Evolutionary conservation across 2,329 filamentous ascomycete genomes (phyloP), one percentile per base, ranked within the genome.

Genomic region (Colletotrichum tropicale): DNA sequence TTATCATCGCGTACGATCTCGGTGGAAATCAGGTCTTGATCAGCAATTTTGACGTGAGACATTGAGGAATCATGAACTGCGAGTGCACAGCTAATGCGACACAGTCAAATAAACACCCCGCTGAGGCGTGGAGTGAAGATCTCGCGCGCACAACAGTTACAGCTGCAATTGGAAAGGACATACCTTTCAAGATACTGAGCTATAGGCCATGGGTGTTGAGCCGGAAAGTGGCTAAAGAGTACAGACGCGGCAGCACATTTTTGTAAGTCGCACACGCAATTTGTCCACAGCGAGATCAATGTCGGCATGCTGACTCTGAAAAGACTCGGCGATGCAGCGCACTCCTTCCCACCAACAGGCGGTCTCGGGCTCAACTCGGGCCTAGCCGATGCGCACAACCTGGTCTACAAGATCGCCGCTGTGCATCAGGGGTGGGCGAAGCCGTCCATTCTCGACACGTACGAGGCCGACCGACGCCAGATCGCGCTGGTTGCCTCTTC

Each of bases 1-100:
- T 87, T 77, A 85, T 87, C 30, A 87, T 88, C 38, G 85, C 82
- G 0, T 87, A 88, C 66, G 83, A 87, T 65, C 77, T 87, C 2
- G 81, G 80, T 1, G 83, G 81, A 0, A 87, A 87, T 32, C 83
- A 86, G 68, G 86, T 87, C 2, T 65, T 86, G 38, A 87, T 87
- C 34, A 85, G 84, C 78, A 87, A 87, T 62, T 86, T 87, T 68
- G 85, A 87, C 76, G 84, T 84, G 56, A 78, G 81, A 78, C 24
- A 32, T 8, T 4, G 6, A 12, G 15, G 9, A 13, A 6, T 9
- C 12, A 15, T 38, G 8, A 16, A 1, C 4, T 36, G 4, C 21
- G 2, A 16, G 34, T 28, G 16, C 13, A 13, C 18, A 10, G 10
- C 24, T 70, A 30, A 52, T 4, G n/a, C 5, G n/a, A 36, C 7